phyloP scores from a whole-genome alignment of 225 moss, liverwort and hornwort species.

The Asterella californica region DNA sequence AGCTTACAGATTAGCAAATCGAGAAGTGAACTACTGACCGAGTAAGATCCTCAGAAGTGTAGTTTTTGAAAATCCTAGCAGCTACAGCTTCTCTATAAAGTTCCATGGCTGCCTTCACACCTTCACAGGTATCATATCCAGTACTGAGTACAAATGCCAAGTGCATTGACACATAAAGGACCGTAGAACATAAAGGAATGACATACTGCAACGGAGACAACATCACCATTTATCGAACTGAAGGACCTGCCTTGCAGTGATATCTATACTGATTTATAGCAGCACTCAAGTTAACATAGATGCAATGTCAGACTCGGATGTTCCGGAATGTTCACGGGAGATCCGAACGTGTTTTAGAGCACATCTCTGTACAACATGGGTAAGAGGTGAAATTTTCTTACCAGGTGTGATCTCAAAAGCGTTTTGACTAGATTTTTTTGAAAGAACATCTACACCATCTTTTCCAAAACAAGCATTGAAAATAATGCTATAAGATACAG shows the following conservation, averaged over 20 bases:
- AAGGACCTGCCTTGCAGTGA: not conserved
- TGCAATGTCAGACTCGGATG: not conserved
- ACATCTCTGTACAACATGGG: not conserved
- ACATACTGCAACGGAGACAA: too few relatives aligned
- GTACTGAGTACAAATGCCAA: not conserved
- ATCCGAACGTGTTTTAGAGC: not conserved
- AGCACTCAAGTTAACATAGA: not conserved
- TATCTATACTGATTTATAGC: not conserved
- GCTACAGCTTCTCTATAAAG: constrained; percentile 74
- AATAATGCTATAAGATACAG: constrained; percentile 69
- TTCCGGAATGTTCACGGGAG: too few relatives aligned
- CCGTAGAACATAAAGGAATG: not conserved
- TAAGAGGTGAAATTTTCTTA: constrained; percentile 26
- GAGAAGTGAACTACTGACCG: constrained; percentile 52
- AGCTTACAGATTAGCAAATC: not conserved
- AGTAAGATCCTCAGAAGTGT: constrained; percentile 51
- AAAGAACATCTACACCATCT: constrained; percentile 49
- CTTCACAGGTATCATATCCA: constrained; percentile 38
- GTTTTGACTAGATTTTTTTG: constrained; percentile 36
- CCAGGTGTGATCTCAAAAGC: constrained; percentile 61
- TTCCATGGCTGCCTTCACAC: constrained; percentile 64
- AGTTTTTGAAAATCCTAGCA: constrained; percentile 65
- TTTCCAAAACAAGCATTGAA: constrained; percentile 82
- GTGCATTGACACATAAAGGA: not conserved
- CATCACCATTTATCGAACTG: not conserved